Conservation (phyloP, 768 basidiomycete genomes). For the Tulasnella sp. region DNA sequence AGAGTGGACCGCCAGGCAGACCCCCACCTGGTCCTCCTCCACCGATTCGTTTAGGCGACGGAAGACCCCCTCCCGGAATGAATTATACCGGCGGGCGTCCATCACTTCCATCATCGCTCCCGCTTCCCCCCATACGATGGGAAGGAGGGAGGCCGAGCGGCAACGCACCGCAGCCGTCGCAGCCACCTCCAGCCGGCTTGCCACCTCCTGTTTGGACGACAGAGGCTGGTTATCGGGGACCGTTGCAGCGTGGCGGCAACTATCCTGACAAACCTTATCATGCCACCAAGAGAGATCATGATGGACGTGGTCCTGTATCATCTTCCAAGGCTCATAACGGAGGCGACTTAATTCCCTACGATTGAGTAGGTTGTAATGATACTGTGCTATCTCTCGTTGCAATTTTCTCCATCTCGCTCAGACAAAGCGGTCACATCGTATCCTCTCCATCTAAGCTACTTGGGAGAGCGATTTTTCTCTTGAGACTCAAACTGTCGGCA, state of each 20-base stretch:
- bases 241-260: slow-evolving; percentile 6
- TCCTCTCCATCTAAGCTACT: no score
- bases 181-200: not conserved
- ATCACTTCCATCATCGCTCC: not conserved
- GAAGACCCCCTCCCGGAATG: not conserved
- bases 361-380: no score
- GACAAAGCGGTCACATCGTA: no score
- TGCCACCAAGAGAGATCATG: not conserved
- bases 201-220: slow-evolving; percentile 1
- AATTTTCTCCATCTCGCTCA: no score
- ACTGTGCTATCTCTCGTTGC: no score
- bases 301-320: no score
- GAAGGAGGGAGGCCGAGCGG: not conserved
- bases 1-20: not conserved
- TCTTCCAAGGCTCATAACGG: no score
- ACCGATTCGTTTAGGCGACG: not conserved
- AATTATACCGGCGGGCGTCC: not conserved
- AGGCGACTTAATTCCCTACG: no score
- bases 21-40: not conserved
- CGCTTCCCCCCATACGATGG: slow-evolving; percentile 2
- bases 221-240: slow-evolving; percentile 1
- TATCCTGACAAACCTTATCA: slow-evolving; percentile 8
- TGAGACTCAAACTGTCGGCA: no score
- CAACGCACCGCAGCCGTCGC: not conserved
- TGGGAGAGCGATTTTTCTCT: no score